Conservation (phyloP, 208 protist genomes). For the Wallacemonas sp. region DNA sequence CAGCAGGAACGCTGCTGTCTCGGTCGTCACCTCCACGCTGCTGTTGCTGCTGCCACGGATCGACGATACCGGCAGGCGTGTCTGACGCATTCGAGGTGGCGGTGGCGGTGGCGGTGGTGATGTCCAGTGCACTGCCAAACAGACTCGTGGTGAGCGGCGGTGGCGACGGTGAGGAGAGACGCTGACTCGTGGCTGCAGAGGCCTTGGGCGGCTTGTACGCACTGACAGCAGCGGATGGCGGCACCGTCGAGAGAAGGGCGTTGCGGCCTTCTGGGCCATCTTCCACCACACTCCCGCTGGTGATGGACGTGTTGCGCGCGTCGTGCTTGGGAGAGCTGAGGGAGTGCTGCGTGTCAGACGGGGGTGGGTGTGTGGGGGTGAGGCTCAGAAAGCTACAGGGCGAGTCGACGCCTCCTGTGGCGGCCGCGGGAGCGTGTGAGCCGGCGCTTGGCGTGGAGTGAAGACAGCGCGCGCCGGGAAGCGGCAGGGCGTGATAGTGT, state of each 20-base stretch:
- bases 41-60: too few species aligned
- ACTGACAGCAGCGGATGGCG: background rate
- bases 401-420: background rate
- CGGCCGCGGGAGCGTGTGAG: too few species aligned
- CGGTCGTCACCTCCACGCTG: too few species aligned
- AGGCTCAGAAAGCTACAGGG: background rate
- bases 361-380: background rate
- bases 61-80: too few species aligned
- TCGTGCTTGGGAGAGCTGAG: too few species aligned
- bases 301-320: too few species aligned
- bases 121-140: background rate
- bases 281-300: too few species aligned
- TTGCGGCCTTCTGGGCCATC: too few species aligned
- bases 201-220: background rate
- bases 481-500: slow-evolving; percentile 9
- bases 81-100: too few species aligned
- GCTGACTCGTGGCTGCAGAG: background rate
- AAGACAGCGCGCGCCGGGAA: background rate
- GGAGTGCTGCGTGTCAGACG: background rate
- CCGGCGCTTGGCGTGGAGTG: background rate
- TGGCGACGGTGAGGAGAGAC: background rate
- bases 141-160: background rate
- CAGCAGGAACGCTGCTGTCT: too few species aligned
- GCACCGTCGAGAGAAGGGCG: too few species aligned
- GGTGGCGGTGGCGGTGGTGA: too few species aligned